These are phyloP conservation scores for Colletotrichum salicis DNA, from an alignment of 2,329 filamentous ascomycete genomes.

Conservation along the genomic window DNA sequence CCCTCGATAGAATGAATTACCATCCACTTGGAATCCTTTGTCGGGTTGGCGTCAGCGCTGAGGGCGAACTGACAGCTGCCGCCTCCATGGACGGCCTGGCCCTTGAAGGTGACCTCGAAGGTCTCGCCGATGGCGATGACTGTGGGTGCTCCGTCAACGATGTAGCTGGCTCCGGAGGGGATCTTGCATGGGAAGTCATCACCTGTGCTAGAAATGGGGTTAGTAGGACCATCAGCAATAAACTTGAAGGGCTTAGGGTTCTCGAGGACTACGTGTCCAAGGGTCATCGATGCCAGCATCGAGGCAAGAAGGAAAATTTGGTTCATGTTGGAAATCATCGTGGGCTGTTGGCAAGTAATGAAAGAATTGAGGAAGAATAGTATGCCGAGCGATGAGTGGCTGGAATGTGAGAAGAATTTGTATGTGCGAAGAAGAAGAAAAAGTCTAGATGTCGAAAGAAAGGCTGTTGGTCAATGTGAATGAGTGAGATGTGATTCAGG, in stretches of 20 bases:
- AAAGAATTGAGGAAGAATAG: neutral
- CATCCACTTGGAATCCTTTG: constrained; percentile 27
- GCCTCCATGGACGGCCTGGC: constrained; percentile 30
- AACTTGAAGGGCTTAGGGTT: constrained; percentile 30
- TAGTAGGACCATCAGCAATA: constrained; percentile 22
- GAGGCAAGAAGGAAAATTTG: neutral
- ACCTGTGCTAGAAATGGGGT: constrained; percentile 23
- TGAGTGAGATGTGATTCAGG: too few species aligned
- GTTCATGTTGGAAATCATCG: neutral
- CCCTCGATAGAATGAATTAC: constrained; percentile 31
- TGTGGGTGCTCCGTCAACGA: constrained; percentile 23
- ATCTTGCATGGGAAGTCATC: constrained; percentile 31
- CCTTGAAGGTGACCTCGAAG: constrained; percentile 21
- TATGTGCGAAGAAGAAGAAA: neutral
- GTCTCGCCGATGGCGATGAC: constrained; percentile 21
- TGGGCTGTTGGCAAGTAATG: neutral
- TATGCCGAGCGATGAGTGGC: neutral
- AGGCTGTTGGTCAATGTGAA: too few species aligned
- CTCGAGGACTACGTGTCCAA: constrained; percentile 29
- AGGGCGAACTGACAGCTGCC: constrained; percentile 29
- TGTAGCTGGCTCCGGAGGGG: constrained; percentile 5
- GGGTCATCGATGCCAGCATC: constrained; percentile 8
- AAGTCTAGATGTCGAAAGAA: too few species aligned
- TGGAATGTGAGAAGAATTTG: too few species aligned
- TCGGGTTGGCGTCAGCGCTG: constrained; percentile 14